Evolutionary conservation across 2,329 filamentous ascomycete species (phyloP), one percentile per base, ranked within the genome.

Genomic region (Colletotrichum orbiculare): DNA sequence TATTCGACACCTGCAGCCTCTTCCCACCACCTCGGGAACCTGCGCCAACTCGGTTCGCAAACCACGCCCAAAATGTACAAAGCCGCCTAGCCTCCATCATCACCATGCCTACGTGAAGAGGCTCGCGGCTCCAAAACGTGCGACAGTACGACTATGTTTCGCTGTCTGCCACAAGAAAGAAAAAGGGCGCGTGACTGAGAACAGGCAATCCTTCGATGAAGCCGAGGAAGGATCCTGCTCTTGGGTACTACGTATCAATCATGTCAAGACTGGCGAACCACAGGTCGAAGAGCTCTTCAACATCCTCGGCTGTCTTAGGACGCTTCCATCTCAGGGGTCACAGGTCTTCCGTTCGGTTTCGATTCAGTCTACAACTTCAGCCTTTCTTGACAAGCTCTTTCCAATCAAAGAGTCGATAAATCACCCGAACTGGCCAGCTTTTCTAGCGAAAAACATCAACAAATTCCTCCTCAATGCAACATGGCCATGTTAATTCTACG

Each of bases 41-140:
- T 45, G 41, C n/a, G 25, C 54, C 7, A 33, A 37, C 17, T 37
- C 53, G 48, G 38, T 47, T 64, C 60, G 54, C 61, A 64, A 60
- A 25, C 61, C 49, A 64, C 50, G 17, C 61, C 61, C 13, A 37
- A 64, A 59, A 8, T 47, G 60, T 64, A 42, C 43, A 59, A 25
- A 37, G 17, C 48, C 43, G 48, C 48, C 47, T 34, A 57, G 34
- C 54, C 48, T 43, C 41, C 47, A 38, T 48, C 41, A n/a, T 37
- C 35, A 48, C 59, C 37, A 41, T 33, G 15, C 35, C 9, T 34
- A 10, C 47, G 37, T 7, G 35, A 10, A 35, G 38, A 42, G 8
- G 12, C 13, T 34, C 7, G 13, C 39, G 9, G 43, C 45, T n/a
- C 39, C 25, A 37, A 15, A 43, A n/a, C 15, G 34, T 47, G 39